phyloP scores from a whole-genome alignment of 2,329 filamentous ascomycete genomes.

The Thelonectria discophora region DNA sequence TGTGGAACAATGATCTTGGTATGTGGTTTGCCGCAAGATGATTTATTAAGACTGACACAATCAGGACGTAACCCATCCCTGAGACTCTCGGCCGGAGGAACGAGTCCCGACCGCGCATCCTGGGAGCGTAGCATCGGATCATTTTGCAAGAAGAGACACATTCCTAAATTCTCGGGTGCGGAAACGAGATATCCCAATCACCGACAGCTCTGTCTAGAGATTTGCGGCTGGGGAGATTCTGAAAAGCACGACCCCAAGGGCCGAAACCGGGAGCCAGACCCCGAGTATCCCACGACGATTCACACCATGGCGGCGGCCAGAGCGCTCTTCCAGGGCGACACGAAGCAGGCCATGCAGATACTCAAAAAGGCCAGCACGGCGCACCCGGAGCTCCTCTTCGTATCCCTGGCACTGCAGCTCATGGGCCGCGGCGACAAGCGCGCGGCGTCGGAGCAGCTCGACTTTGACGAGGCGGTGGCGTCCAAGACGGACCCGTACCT shows the following conservation, averaged over 20 bases:
- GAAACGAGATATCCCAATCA: constrained; percentile 73
- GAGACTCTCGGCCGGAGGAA: constrained; percentile 57
- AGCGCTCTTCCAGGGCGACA: constrained; percentile 77
- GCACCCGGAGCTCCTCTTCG: constrained; percentile 72
- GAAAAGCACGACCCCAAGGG: constrained; percentile 56
- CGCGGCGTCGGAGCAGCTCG: constrained; percentile 59
- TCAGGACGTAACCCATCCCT: constrained; percentile 58
- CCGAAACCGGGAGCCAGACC: constrained; percentile 52
- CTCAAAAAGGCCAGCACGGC: constrained; percentile 72
- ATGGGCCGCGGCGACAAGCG: constrained; percentile 60
- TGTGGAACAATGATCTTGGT: constrained; percentile 78
- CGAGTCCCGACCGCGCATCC: constrained; percentile 57
- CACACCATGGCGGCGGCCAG: constrained; percentile 80
- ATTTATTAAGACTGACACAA: constrained; percentile 14
- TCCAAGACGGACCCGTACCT: constrained; percentile 80
- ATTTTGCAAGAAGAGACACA: constrained; percentile 69
- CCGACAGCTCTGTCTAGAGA: constrained; percentile 76
- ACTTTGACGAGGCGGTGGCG: constrained; percentile 67
- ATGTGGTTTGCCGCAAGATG: constrained; percentile 14
- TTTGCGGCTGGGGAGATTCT: constrained; percentile 76
- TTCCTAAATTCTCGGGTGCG: constrained; percentile 71
- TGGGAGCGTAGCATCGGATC: constrained; percentile 71
- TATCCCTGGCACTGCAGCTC: constrained; percentile 72
- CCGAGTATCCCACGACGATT: constrained; percentile 61
- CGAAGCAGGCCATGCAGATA: constrained; percentile 72